Conservation (phyloP, 2,329 filamentous ascomycete genomes). For the Penicillium psychrosexuale region DNA sequence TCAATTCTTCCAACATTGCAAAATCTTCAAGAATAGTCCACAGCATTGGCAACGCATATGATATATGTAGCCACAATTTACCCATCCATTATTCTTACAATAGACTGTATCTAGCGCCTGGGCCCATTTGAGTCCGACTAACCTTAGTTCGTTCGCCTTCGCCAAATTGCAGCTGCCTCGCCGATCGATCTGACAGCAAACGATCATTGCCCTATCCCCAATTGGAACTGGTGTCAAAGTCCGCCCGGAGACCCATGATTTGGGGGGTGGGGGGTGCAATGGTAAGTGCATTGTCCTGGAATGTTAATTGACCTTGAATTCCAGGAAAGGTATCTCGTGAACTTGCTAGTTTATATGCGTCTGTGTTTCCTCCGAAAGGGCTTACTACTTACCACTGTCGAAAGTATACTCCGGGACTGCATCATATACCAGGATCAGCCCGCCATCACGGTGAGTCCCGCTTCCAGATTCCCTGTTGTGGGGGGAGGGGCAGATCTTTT, state of each 20-base stretch:
- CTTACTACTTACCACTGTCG: neutral
- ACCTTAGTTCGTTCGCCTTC: neutral
- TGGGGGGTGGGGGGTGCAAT: neutral
- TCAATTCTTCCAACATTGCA: neutral
- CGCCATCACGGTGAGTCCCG: neutral
- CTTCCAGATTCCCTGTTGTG: conserved; percentile 12
- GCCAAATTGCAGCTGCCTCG: neutral
- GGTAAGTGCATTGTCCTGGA: neutral
- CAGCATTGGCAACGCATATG: neutral
- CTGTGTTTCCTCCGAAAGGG: neutral
- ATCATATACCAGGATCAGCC: neutral
- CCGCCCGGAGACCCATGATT: neutral
- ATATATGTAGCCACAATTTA: neutral
- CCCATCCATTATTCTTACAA: neutral
- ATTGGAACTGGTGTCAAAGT: neutral
- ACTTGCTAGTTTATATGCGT: conserved; percentile 3
- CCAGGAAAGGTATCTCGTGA: conserved; percentile 11
- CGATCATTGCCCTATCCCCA: neutral
- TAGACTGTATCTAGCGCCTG: neutral
- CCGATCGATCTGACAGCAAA: neutral
- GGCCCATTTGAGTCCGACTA: neutral
- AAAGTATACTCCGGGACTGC: neutral
- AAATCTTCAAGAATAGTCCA: neutral
- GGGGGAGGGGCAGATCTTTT: conserved; percentile 11
- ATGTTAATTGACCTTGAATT: conserved; percentile 13